These are phyloP conservation scores for Diaporthe citri DNA, from an alignment of 2,329 filamentous ascomycete genomes.

Conservation along the genomic window DNA sequence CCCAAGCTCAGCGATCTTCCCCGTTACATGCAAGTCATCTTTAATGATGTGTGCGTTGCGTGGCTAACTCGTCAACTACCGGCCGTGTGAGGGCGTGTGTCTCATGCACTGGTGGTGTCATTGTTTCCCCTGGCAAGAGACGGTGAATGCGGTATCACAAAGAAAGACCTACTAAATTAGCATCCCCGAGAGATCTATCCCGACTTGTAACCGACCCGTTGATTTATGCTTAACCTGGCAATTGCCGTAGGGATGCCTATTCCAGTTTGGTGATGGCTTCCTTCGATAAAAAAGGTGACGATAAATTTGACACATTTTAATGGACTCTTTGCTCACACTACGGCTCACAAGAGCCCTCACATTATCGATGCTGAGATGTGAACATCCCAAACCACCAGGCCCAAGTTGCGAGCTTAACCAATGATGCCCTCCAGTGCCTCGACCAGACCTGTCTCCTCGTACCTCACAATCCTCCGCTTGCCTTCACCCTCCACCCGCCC, in stretches of 20 bases:
- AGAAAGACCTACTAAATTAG: constrained; percentile 2
- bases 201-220: neutral
- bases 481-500: constrained; percentile 70
- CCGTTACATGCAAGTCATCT: constrained; percentile 15
- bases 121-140: constrained; percentile 4
- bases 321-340: neutral
- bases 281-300: neutral
- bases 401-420: neutral
- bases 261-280: neutral
- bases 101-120: constrained; percentile 10
- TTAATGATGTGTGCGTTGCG: neutral
- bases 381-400: neutral
- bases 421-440: constrained; percentile 68
- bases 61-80: constrained; percentile 3
- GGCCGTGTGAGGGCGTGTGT: neutral
- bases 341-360: neutral
- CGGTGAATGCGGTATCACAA: constrained; percentile 12
- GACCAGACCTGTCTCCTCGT: constrained; percentile 80
- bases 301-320: neutral
- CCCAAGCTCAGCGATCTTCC: neutral
- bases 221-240: constrained; percentile 2
- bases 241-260: neutral
- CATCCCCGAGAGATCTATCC: neutral
- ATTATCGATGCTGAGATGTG: neutral
- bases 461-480: constrained; percentile 67